A percentile compares a stretch with the other conserved stretches of the same genome.
phyloP scores from a whole-genome alignment of 768 basidiomycete genomes.

The Exidia glandulosa region DNA sequence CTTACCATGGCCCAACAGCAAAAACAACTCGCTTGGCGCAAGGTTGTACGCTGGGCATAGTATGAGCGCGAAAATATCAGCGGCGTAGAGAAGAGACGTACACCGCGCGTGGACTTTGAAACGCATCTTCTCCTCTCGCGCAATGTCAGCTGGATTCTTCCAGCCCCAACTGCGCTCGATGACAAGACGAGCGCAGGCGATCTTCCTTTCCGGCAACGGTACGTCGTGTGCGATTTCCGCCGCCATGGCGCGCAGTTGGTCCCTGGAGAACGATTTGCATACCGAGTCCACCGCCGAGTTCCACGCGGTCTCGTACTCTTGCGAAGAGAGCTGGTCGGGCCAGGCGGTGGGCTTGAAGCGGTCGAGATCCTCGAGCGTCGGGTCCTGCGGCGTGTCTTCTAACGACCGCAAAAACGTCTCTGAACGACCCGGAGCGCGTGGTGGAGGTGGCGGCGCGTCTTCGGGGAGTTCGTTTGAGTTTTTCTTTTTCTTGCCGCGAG shows the following conservation, averaged over 20 bases:
- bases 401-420: background rate
- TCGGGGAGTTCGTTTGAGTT: background rate
- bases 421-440: background rate
- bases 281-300: conserved; percentile 40
- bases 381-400: conserved; percentile 12
- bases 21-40: conserved; percentile 48
- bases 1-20: conserved; percentile 63
- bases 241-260: conserved; percentile 48
- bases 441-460: background rate
- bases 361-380: conserved; percentile 54
- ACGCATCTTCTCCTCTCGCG: conserved; percentile 36
- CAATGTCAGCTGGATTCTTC: conserved; percentile 46
- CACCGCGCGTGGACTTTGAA: conserved; percentile 37
- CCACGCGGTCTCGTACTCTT: conserved; percentile 43
- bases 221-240: conserved; percentile 30
- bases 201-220: conserved; percentile 22
- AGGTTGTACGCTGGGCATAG: conserved; percentile 40
- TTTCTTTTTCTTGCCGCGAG: background rate
- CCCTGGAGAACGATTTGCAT: conserved; percentile 49
- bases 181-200: conserved; percentile 33
- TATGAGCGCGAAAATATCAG: conserved; percentile 1
- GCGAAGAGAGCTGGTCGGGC: conserved; percentile 28
- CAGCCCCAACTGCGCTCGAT: conserved; percentile 60
- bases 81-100: conserved; percentile 20
- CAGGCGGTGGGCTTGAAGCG: conserved; percentile 35